phyloP scores from a whole-genome alignment of 2,329 filamentous ascomycete species.

The Sporothrix globosa region DNA sequence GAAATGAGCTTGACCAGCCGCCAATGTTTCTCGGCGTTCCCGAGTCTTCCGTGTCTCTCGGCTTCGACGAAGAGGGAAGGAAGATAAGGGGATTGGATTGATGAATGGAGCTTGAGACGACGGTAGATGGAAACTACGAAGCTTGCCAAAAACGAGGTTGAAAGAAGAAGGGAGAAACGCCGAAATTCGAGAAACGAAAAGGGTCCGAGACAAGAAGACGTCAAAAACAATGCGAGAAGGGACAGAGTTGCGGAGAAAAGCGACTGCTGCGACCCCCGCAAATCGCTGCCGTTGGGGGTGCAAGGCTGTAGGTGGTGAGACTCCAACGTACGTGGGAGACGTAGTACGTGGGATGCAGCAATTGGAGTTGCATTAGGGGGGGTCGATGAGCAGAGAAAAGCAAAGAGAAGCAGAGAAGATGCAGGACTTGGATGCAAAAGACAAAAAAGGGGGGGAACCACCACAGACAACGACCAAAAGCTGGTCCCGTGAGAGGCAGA shows the following conservation, averaged over 20 bases:
- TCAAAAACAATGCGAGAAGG: not conserved
- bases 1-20: not conserved
- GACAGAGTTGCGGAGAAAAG: slow-evolving; percentile 6
- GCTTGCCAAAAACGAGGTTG: not conserved
- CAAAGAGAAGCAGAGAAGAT: not conserved
- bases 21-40: not conserved
- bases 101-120: not conserved
- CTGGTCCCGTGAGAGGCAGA: slow-evolving; percentile 28
- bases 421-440: slow-evolving; percentile 26
- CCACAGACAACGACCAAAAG: slow-evolving; percentile 22
- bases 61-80: not conserved
- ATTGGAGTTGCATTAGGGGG: slow-evolving; percentile 14
- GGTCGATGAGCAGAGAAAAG: not conserved
- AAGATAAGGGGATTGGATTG: no score
- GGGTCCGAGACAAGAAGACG: not conserved
- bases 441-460: slow-evolving; percentile 16
- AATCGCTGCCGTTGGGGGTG: not conserved
- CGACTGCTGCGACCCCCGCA: not conserved
- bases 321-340: slow-evolving; percentile 11
- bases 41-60: no score
- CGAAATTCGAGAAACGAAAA: not conserved
- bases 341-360: slow-evolving; percentile 18
- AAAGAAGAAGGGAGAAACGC: not conserved
- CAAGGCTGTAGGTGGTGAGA: slow-evolving; percentile 23
- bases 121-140: no score